These are phyloP conservation scores for Claviceps spartinae DNA, from an alignment of 2,329 filamentous ascomycete genomes.

Conservation along the genomic window DNA sequence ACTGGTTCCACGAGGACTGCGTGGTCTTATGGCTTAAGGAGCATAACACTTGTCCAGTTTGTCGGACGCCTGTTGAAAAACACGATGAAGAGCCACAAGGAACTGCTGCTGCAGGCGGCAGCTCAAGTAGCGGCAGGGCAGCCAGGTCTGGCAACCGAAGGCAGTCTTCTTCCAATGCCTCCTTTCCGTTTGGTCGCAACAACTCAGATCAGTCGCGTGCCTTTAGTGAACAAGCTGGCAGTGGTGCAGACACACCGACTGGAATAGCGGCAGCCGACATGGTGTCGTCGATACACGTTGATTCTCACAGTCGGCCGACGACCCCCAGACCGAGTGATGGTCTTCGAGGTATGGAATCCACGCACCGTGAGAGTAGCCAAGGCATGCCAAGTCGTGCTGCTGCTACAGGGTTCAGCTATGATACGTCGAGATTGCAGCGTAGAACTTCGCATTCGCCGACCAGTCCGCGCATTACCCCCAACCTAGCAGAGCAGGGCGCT, in stretches of 20 bases:
- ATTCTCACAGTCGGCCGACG: conserved; percentile 16
- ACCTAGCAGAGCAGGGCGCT: conserved; percentile 16
- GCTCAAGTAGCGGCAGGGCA: neutral
- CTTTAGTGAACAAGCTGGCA: neutral
- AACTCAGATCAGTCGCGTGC: conserved; percentile 1
- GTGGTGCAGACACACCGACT: conserved; percentile 3
- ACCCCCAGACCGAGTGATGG: conserved; percentile 16
- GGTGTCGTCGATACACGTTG: conserved; percentile 11
- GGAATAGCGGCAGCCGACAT: conserved; percentile 6
- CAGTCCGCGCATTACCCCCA: conserved; percentile 16
- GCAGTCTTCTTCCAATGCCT: neutral
- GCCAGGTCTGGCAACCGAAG: neutral
- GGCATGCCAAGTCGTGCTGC: conserved; percentile 13
- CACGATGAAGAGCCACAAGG: conserved; percentile 10
- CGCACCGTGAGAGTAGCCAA: conserved; percentile 13
- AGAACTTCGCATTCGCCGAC: conserved; percentile 26
- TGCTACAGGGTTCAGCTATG: conserved; percentile 15
- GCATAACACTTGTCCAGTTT: conserved; percentile 86
- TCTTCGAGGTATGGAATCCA: conserved; percentile 16
- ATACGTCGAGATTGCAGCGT: conserved; percentile 21
- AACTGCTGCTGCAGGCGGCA: conserved; percentile 1
- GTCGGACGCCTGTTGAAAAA: conserved; percentile 45
- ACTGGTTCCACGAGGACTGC: conserved; percentile 86
- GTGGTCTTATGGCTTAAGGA: conserved; percentile 74
- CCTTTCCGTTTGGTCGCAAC: neutral